Conservation (phyloP, 225 moss, liverwort and hornwort genomes). For the Pseudisothecium myosuroides region DNA sequence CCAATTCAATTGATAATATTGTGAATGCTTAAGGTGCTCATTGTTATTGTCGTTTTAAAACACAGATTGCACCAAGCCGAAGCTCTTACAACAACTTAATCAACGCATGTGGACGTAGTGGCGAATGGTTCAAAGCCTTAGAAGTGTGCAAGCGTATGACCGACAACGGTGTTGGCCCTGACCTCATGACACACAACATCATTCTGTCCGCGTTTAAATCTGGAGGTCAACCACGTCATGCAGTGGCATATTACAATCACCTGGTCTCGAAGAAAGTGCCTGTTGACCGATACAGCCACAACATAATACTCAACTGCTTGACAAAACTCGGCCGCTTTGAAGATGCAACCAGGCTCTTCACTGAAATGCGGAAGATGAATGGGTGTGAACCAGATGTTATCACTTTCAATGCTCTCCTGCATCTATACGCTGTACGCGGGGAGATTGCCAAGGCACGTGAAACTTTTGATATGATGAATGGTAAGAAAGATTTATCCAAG, state of each 20-base stretch:
- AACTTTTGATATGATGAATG: slow-evolving; percentile 64
- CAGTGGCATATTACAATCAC: slow-evolving; percentile 57
- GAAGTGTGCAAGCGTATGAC: slow-evolving; percentile 78
- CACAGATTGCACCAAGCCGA: slow-evolving; percentile 80
- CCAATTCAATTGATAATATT: neutral
- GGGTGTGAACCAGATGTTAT: slow-evolving; percentile 77
- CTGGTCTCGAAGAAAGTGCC: slow-evolving; percentile 50
- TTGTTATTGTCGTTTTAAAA: neutral
- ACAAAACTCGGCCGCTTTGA: slow-evolving; percentile 56
- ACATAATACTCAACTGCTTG: slow-evolving; percentile 80
- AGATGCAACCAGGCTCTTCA: slow-evolving; percentile 65
- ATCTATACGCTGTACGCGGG: slow-evolving; percentile 65
- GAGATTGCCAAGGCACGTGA: slow-evolving; percentile 50
- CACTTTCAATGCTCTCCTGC: slow-evolving; percentile 77
- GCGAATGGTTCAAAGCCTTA: slow-evolving; percentile 74
- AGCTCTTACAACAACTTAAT: slow-evolving; percentile 92
- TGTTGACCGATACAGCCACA: slow-evolving; percentile 64
- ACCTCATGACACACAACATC: slow-evolving; percentile 80
- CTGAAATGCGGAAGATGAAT: slow-evolving; percentile 62
- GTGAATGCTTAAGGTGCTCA: neutral
- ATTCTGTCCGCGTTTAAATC: slow-evolving; percentile 83
- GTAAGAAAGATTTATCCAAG: neutral
- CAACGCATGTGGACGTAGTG: slow-evolving; percentile 78
- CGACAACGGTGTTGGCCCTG: slow-evolving; percentile 61
- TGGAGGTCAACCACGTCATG: slow-evolving; percentile 53